Conservation (phyloP, 345 rosid genomes). For the Salix caprea region DNA sequence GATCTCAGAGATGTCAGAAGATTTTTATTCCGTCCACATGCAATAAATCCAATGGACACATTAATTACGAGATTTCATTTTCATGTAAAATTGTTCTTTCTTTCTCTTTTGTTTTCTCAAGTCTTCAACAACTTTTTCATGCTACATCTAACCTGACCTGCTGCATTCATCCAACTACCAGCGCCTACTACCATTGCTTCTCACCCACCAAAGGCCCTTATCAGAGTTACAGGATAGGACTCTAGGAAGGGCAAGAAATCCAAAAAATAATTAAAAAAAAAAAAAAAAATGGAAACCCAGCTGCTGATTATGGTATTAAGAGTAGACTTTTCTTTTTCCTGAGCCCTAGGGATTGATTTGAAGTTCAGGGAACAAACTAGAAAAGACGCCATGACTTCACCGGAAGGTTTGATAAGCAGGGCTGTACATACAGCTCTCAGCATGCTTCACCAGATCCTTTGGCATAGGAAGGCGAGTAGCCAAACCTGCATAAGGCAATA, state of each 20-base stretch:
- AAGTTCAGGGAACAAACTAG: neutral
- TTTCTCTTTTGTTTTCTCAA: neutral
- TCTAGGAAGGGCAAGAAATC: neutral
- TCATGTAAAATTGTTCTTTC: neutral
- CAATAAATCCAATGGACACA: neutral
- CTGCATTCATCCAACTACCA: conserved; percentile 4
- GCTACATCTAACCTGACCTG: neutral
- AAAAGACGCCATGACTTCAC: neutral
- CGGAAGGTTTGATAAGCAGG: conserved; percentile 55
- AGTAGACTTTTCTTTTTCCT: neutral
- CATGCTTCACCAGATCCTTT: conserved; percentile 61
- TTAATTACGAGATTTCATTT: neutral
- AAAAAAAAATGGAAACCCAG: neutral
- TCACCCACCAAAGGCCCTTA: neutral
- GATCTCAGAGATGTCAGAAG: too few relatives aligned
- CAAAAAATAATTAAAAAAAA: neutral
- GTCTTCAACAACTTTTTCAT: neutral
- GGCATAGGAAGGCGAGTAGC: conserved; percentile 86
- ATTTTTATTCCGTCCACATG: too few relatives aligned
- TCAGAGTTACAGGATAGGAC: neutral
- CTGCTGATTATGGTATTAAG: neutral
- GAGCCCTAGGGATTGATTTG: neutral
- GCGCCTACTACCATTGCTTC: neutral
- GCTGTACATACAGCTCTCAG: conserved; percentile 91
- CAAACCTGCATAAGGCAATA: conserved; percentile 44